Evolutionary conservation across 768 basidiomycete genomes (phyloP).

Genomic region (Podaxis sp.): DNA sequence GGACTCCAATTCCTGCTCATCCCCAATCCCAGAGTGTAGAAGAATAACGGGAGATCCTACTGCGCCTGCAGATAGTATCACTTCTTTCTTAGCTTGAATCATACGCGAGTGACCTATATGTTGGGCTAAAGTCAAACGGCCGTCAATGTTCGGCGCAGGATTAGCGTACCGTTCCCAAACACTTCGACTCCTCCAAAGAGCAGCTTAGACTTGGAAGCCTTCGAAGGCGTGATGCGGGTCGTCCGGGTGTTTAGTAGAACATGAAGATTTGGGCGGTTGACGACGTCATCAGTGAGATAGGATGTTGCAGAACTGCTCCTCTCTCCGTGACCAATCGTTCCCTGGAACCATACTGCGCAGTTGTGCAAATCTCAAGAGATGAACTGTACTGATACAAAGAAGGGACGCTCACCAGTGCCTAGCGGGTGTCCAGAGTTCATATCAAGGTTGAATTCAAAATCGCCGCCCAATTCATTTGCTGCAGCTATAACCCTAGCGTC

Average conservation of each 20-base stretch:
- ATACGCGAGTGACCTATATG: neutral
- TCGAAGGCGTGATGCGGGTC: constrained; percentile 20
- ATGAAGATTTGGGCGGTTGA: constrained; percentile 28
- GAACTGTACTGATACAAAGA: neutral
- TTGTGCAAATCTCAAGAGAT: neutral
- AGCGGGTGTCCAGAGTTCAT: constrained; percentile 29
- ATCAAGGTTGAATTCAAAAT: constrained; percentile 28
- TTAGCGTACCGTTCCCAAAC: constrained; percentile 6
- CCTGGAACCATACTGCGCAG: constrained; percentile 22
- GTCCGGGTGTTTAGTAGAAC: constrained; percentile 31
- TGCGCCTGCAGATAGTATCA: constrained; percentile 19
- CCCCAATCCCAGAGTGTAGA: constrained; percentile 21
- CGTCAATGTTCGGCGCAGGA: no score
- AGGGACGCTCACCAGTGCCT: constrained; percentile 27
- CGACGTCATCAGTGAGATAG: constrained; percentile 26
- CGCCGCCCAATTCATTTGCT: constrained; percentile 26
- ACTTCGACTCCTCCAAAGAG: neutral
- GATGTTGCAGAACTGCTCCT: constrained; percentile 31
- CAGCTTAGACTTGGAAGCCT: neutral
- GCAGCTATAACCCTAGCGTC: constrained; percentile 32
- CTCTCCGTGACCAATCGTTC: constrained; percentile 25
- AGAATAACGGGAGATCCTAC: constrained; percentile 20
- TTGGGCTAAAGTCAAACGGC: neutral
- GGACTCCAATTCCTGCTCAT: constrained; percentile 13
- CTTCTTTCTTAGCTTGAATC: constrained; percentile 6